Base-by-base conservation (phyloP, 176 grass and related monocot genomes). In the Ensete glaucum region DNA sequence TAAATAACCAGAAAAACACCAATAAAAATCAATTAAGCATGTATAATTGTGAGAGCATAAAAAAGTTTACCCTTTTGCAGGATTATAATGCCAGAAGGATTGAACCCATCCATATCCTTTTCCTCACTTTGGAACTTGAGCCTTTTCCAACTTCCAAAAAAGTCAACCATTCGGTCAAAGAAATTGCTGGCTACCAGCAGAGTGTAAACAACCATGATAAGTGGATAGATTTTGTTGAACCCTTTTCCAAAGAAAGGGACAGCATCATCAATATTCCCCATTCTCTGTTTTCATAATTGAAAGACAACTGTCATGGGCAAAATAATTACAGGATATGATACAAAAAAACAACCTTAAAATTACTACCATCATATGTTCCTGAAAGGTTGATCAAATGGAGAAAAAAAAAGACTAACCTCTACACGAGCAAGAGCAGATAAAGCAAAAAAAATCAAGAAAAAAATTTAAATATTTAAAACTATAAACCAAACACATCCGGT, bases 201-300 rank as follows among this genome's bases (percentile, higher is more conserved):
- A 0, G 95, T 99, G 84, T 99, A 99, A 34, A 99, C 80, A 82
- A 99, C 95, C 95, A 99, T 99, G 83, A 99, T 91, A 65, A 99
- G 81, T 58, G 95, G 95, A 73, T 99, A 99, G 21, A 99, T 99
- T 84, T 86, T 99, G 84, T 99, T 99, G 81, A 99, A 99, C 49
- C 95, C 90, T 84, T 88, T 99, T 65, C 95, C 95, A 81, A 99
- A 99, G 86, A 99, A 99, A 85, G 95, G 95, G 66, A 99, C 95
- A 1, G 95, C 95, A 17, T 99, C 95, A 73, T 99, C 95, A 53
- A 99, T 94, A 73, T 99, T 99, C 14, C 95, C 95, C 95, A 99
- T 99, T 83, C 95, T 99, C 95, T 99, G 81, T 81, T 83, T 77
- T 59, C 53, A 79, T 26, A 34, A 87, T 51, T 72, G 84, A 71